Percentiles rank a stretch among this genome's conserved stretches.
These are phyloP conservation scores for Amniculicola lignicola DNA, from an alignment of 495 filamentous ascomycete species.

Conservation along the genomic window DNA sequence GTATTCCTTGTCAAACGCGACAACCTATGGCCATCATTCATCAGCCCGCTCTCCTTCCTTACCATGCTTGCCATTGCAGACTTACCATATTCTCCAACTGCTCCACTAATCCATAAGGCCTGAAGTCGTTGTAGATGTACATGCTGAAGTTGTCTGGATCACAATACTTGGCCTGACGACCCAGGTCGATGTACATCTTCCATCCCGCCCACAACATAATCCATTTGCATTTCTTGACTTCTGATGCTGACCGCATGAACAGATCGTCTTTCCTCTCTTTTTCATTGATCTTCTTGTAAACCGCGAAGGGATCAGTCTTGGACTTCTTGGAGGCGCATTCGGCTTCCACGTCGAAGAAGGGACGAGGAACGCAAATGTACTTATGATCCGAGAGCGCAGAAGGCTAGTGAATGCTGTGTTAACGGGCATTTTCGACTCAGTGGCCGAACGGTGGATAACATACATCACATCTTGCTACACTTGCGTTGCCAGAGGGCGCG, in stretches of 20 bases:
- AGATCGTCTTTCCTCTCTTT: not conserved
- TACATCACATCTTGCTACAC: not conserved
- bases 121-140: slow-evolving; percentile 45
- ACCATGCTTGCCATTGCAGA: not conserved
- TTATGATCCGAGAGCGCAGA: not conserved
- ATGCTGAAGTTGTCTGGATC: slow-evolving; percentile 44
- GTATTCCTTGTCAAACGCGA: slow-evolving; percentile 41
- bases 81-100: slow-evolving; percentile 43
- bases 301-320: not conserved
- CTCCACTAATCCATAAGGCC: slow-evolving; percentile 44
- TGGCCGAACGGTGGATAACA: not conserved
- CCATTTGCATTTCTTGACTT: slow-evolving; percentile 17
- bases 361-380: slow-evolving; percentile 8
- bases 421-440: not conserved
- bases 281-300: not conserved
- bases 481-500: not conserved
- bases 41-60: not conserved
- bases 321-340: not conserved
- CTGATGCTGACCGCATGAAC: not conserved
- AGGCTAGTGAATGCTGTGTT: not conserved
- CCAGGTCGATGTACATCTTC: not conserved
- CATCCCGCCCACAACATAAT: slow-evolving; percentile 7
- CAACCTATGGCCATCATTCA: slow-evolving; percentile 15
- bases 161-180: slow-evolving; percentile 29
- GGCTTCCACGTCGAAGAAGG: not conserved